Evolutionary conservation across 2,329 filamentous ascomycete species (phyloP).

Genomic region (Apiospora arundinis): DNA sequence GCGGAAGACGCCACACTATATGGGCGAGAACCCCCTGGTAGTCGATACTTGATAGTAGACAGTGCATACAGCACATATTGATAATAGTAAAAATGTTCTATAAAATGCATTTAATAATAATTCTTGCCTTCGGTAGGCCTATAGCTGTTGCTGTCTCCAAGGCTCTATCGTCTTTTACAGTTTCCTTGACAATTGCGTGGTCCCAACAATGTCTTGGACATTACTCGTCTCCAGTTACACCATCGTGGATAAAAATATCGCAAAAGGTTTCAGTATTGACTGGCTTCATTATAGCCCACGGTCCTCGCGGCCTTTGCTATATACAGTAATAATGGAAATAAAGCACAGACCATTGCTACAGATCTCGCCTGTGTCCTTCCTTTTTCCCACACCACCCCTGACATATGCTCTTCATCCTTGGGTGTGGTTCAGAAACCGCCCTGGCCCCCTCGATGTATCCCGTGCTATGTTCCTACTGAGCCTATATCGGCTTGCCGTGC

Average conservation of each 20-base stretch:
- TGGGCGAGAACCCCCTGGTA: neutral
- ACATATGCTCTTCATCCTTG: neutral
- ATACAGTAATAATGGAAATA: neutral
- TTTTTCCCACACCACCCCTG: neutral
- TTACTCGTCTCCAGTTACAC: neutral
- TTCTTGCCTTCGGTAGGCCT: neutral
- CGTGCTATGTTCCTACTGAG: neutral
- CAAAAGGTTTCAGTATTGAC: neutral
- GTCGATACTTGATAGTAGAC: slow-evolving; percentile 3
- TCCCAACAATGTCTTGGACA: neutral
- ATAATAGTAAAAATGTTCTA: slow-evolving; percentile 4
- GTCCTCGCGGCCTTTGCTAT: neutral
- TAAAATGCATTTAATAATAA: neutral
- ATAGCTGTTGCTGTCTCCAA: neutral
- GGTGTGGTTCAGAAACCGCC: neutral
- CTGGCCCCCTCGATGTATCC: neutral
- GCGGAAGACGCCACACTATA: neutral
- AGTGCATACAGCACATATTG: slow-evolving; percentile 11
- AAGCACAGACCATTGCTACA: slow-evolving; percentile 3
- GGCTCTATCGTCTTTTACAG: no score
- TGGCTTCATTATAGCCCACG: neutral
- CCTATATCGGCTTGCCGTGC: neutral
- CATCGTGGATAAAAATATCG: neutral
- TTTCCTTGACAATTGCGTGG: neutral
- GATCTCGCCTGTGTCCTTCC: neutral